These are phyloP conservation scores for Crithidia acanthocephali DNA, from an alignment of 208 protist genomes.

Conservation along the genomic window DNA sequence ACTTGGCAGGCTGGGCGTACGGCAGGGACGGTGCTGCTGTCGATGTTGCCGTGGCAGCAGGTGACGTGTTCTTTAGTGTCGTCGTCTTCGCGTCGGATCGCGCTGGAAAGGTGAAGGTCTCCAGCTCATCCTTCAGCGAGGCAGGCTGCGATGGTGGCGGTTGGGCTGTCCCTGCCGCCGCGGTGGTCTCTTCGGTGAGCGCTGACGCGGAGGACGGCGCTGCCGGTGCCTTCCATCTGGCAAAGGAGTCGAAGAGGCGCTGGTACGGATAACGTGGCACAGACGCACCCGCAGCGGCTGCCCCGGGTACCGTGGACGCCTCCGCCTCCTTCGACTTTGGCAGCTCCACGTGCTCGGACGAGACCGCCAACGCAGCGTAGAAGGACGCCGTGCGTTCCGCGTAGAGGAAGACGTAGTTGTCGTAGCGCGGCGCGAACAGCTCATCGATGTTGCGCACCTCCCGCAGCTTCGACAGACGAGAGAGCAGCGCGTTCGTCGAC, in stretches of 20 bases:
- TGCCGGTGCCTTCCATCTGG: not conserved
- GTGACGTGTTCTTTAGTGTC: not conserved
- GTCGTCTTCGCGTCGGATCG: not conserved
- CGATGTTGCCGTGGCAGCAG: not conserved
- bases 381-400: conserved; percentile 29
- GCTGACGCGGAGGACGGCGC: not conserved
- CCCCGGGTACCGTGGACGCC: not conserved
- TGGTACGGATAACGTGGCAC: not conserved
- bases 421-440: conserved; percentile 18
- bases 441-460: conserved; percentile 28
- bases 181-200: not conserved
- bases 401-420: conserved; percentile 35
- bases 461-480: conserved; percentile 7
- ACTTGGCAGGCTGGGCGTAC: conserved; percentile 4
- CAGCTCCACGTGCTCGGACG: conserved; percentile 15
- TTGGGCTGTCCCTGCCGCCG: not conserved
- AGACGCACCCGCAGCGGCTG: not conserved
- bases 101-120: not conserved
- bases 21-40: not conserved
- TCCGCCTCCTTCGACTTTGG: conserved; percentile 2
- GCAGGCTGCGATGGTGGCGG: not conserved
- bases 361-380: conserved; percentile 35
- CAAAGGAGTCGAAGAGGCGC: conserved; percentile 4
- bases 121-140: not conserved
- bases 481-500: not conserved